Evolutionary conservation across 345 rosid genomes (phyloP).

Genomic region (Pistacia atlantica): DNA sequence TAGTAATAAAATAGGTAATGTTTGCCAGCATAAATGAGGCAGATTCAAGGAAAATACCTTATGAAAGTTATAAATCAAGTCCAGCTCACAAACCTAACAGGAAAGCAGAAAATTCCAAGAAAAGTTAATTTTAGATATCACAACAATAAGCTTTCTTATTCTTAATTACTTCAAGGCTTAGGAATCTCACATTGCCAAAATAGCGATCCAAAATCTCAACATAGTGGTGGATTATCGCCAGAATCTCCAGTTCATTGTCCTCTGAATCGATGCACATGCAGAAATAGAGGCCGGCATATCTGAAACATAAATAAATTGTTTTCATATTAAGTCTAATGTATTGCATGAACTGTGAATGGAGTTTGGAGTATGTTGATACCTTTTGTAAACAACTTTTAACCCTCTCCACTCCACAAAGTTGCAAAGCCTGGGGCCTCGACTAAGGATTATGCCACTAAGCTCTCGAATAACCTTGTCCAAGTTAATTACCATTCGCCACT

Average conservation of each 20-base stretch:
- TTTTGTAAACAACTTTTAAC: slow-evolving; percentile 52
- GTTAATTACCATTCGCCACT: not conserved
- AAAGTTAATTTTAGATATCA: not conserved
- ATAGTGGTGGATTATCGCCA: slow-evolving; percentile 55
- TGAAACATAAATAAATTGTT: slow-evolving; percentile 18
- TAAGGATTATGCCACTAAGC: slow-evolving; percentile 53
- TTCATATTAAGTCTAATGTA: too few relatives aligned
- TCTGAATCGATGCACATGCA: slow-evolving; percentile 60
- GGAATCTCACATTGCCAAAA: slow-evolving; percentile 49
- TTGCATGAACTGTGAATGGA: not conserved
- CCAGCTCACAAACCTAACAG: slow-evolving; percentile 63
- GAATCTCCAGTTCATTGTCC: slow-evolving; percentile 58
- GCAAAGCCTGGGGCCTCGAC: slow-evolving; percentile 58
- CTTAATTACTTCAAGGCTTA: not conserved
- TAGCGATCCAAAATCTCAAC: slow-evolving; percentile 61
- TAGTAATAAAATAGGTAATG: too few relatives aligned
- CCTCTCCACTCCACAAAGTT: slow-evolving; percentile 68
- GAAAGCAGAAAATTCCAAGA: not conserved
- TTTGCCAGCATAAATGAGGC: too few relatives aligned
- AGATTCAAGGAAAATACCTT: slow-evolving; percentile 34
- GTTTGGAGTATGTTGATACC: slow-evolving; percentile 17
- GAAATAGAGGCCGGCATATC: slow-evolving; percentile 67
- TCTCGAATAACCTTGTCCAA: slow-evolving; percentile 48
- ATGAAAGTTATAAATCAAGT: slow-evolving; percentile 65
- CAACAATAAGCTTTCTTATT: not conserved